Conservation (phyloP, 2,329 filamentous ascomycete species). For the Ophiocordyceps sinensis region DNA sequence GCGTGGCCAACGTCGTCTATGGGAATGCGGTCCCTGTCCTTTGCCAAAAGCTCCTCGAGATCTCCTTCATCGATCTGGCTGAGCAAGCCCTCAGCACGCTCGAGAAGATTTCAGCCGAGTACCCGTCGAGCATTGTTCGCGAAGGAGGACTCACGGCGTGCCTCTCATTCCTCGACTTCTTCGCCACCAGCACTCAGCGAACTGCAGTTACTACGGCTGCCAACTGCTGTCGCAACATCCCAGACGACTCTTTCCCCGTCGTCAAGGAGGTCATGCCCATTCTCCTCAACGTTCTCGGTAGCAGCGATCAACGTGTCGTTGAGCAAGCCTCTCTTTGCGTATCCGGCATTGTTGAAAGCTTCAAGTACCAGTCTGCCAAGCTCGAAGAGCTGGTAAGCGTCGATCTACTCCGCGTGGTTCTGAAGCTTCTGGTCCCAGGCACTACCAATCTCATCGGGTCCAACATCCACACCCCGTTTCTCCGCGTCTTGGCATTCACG, state of each 20-base stretch:
- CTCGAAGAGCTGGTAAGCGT: conserved; percentile 86
- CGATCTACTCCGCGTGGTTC: conserved; percentile 69
- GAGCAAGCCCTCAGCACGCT: conserved; percentile 94
- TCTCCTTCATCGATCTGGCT: conserved; percentile 91
- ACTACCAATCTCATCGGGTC: conserved; percentile 91
- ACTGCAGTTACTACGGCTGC: conserved; percentile 95
- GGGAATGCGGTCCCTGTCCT: conserved; percentile 90
- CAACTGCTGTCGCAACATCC: conserved; percentile 95
- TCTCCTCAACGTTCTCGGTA: conserved; percentile 74
- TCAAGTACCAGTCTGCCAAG: conserved; percentile 75
- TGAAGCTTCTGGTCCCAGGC: conserved; percentile 79
- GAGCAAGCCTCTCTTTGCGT: conserved; percentile 95
- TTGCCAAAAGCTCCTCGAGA: conserved; percentile 89
- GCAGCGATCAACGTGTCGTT: conserved; percentile 90
- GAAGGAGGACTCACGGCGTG: conserved; percentile 95
- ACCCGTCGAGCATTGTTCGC: conserved; percentile 84
- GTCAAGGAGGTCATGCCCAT: conserved; percentile 95
- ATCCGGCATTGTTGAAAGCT: conserved; percentile 91
- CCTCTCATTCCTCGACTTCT: conserved; percentile 91
- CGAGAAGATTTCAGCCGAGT: conserved; percentile 95
- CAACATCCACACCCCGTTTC: conserved; percentile 90
- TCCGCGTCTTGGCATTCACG: conserved; percentile 80
- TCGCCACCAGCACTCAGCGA: conserved; percentile 89
- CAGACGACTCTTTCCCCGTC: conserved; percentile 81
- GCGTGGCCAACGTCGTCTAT: conserved; percentile 91